Conservation (phyloP, 352 stramenopile species). For the Phytophthora fragariaefolia region DNA sequence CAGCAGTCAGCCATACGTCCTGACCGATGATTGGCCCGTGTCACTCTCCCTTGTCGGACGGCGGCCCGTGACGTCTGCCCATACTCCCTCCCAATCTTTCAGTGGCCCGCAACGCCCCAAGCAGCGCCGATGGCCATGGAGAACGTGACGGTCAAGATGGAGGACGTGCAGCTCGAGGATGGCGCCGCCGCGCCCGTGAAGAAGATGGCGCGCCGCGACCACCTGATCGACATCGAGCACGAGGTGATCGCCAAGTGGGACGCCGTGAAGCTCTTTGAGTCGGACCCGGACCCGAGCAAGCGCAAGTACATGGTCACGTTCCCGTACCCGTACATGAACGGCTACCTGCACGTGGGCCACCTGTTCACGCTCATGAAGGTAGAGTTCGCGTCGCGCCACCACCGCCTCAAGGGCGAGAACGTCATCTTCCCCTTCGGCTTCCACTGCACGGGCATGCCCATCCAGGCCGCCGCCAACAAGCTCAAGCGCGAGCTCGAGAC, state of each 20-base stretch:
- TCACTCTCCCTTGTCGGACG: background rate
- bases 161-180: constrained; percentile 80
- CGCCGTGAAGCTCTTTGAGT: constrained; percentile 92
- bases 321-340: constrained; percentile 99
- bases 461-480: constrained; percentile 99
- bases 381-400: constrained; percentile 91
- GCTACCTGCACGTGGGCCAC: constrained; percentile 98
- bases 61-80: background rate
- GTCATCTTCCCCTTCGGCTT: constrained; percentile 99
- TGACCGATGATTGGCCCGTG: background rate
- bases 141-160: constrained; percentile 81
- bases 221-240: constrained; percentile 93
- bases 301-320: constrained; percentile 99
- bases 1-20: background rate
- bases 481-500: constrained; percentile 97
- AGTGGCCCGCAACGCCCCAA: constrained; percentile 19
- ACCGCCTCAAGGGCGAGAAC: constrained; percentile 98
- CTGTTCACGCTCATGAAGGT: constrained; percentile 99
- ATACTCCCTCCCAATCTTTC: constrained; percentile 24
- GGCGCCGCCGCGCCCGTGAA: constrained; percentile 50
- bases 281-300: constrained; percentile 74
- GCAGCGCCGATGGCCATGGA: constrained; percentile 50
- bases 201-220: constrained; percentile 90
- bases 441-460: constrained; percentile 99
- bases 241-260: constrained; percentile 92